phyloP scores from a whole-genome alignment of 495 filamentous ascomycete species.

The Neurospora hispaniola region DNA sequence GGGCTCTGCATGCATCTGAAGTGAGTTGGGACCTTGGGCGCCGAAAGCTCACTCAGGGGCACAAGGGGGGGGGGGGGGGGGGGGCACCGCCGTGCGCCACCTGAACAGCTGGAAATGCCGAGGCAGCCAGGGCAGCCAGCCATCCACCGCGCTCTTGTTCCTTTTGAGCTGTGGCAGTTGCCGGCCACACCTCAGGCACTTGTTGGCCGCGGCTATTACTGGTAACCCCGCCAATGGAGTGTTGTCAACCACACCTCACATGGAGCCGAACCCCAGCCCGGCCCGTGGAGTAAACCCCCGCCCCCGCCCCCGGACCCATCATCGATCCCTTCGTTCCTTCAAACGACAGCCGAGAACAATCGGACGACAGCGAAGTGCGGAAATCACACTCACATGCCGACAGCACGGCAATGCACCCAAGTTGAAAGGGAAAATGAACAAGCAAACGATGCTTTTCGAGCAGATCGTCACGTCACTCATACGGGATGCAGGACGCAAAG shows the following conservation, averaged over 20 bases:
- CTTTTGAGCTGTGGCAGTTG: not conserved
- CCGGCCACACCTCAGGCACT: not conserved
- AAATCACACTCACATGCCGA: not conserved
- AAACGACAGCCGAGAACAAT: not conserved
- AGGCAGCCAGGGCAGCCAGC: not conserved
- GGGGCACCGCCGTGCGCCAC: not conserved
- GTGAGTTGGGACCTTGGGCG: not conserved
- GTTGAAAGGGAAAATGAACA: not conserved
- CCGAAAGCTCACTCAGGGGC: not conserved
- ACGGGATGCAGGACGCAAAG: not conserved
- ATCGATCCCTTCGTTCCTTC: not conserved
- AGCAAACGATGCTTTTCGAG: not conserved
- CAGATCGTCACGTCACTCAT: not conserved
- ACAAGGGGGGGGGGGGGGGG: no score
- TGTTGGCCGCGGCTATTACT: not conserved
- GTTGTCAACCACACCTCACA: not conserved
- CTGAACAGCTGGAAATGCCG: conserved; percentile 2
- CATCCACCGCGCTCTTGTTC: not conserved
- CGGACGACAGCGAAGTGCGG: not conserved
- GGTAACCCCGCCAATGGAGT: not conserved
- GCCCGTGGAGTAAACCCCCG: not conserved
- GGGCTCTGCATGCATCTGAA: not conserved
- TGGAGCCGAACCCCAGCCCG: not conserved
- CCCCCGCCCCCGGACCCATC: not conserved
- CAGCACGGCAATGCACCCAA: not conserved